Evolutionary conservation across 2,329 filamentous ascomycete species (phyloP).

Genomic region (Hypoxylon sp.): DNA sequence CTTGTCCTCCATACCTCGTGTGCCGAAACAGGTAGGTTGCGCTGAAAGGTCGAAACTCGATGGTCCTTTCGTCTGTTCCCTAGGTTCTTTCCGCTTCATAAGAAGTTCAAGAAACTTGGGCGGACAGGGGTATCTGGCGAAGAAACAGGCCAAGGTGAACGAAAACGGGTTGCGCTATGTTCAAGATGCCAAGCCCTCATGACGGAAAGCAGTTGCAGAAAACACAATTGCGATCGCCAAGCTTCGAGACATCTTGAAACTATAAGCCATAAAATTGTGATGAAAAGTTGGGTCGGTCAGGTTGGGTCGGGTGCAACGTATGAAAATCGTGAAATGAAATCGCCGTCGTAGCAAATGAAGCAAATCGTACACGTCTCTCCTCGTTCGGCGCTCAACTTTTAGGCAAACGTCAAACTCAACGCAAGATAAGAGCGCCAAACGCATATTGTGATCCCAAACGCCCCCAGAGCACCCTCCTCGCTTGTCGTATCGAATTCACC

Average conservation of each 20-base stretch:
- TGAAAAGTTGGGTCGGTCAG: conserved; percentile 34
- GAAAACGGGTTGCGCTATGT: conserved; percentile 20
- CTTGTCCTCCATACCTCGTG: conserved; percentile 3
- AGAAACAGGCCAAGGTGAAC: conserved; percentile 37
- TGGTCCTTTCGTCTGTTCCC: background rate
- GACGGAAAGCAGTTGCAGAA: conserved; percentile 26
- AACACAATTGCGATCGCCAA: conserved; percentile 32
- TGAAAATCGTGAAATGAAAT: conserved; percentile 48
- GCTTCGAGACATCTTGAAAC: conserved; percentile 34
- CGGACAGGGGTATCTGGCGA: conserved; percentile 43
- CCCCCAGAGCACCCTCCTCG: conserved; percentile 31
- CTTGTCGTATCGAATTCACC: conserved; percentile 36
- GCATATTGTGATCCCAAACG: conserved; percentile 30
- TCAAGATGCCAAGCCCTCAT: conserved; percentile 26
- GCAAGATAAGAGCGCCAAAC: conserved; percentile 42
- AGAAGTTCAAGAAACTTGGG: conserved; percentile 15
- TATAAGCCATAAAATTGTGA: conserved; percentile 44
- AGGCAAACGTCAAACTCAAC: conserved; percentile 46
- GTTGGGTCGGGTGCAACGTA: conserved; percentile 37
- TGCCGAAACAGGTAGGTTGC: background rate
- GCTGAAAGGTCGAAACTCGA: background rate
- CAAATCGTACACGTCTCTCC: conserved; percentile 43
- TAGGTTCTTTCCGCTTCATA: background rate
- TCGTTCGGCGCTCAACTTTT: conserved; percentile 46
- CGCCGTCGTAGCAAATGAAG: conserved; percentile 44